These are phyloP conservation scores for Chalciporus piperatoides DNA, from an alignment of 1,284 basidiomycete genomes.

Conservation along the genomic window DNA sequence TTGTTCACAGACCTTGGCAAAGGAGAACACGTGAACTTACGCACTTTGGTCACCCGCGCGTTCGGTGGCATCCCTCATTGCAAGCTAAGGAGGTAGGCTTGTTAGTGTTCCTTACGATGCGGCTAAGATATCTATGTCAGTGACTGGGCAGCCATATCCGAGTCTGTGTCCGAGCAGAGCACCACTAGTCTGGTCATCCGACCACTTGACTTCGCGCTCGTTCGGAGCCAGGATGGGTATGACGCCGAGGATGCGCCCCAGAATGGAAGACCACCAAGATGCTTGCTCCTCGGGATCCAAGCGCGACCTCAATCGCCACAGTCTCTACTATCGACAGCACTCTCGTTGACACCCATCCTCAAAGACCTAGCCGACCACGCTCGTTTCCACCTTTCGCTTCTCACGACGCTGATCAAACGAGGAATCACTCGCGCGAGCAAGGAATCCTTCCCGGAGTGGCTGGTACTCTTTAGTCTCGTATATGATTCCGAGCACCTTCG, in stretches of 20 bases:
- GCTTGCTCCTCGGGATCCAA: slow-evolving; percentile 22
- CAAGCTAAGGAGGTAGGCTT: slow-evolving; percentile 18
- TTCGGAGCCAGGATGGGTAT: background rate
- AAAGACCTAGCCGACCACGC: slow-evolving; percentile 16
- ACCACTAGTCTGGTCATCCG: background rate
- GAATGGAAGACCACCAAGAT: background rate
- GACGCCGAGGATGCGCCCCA: background rate
- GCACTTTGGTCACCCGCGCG: slow-evolving; percentile 11
- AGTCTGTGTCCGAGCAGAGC: slow-evolving; percentile 1
- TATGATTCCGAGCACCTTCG: slow-evolving; percentile 19
- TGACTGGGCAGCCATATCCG: background rate
- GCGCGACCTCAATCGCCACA: background rate
- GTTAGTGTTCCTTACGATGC: background rate
- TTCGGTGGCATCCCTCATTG: slow-evolving; percentile 19
- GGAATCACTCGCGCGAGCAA: background rate
- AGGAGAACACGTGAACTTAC: background rate
- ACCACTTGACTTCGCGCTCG: slow-evolving; percentile 19
- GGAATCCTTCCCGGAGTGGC: slow-evolving; percentile 26
- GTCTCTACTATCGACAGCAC: background rate
- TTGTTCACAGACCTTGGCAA: slow-evolving; percentile 8
- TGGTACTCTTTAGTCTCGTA: slow-evolving; percentile 26
- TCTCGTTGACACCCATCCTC: slow-evolving; percentile 10
- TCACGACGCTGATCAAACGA: slow-evolving; percentile 10
- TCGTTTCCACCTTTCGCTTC: slow-evolving; percentile 17
- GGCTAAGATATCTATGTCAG: slow-evolving; percentile 14